These are phyloP conservation scores for Actinomucor elegans DNA, from an alignment of 371 early-diverging fungal genomes.

Conservation along the genomic window DNA sequence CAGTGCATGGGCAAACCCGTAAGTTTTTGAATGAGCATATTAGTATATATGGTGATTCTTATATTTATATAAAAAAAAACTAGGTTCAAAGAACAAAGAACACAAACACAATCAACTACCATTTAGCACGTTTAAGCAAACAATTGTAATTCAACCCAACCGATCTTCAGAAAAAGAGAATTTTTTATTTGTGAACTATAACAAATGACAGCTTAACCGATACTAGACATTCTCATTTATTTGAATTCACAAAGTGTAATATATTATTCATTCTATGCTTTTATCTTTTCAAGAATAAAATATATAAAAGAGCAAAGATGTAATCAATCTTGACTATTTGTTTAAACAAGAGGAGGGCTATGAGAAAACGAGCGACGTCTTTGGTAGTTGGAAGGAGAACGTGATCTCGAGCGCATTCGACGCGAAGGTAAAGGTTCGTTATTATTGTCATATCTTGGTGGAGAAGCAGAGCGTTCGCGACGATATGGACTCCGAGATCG, in stretches of 20 bases:
- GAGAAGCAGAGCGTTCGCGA: slow-evolving; percentile 33
- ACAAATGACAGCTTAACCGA: no score
- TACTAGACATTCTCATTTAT: no score
- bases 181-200: no score
- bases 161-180: no score
- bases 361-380: slow-evolving; percentile 19
- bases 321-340: no score
- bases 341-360: slow-evolving; percentile 11
- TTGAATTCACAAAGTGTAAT: no score
- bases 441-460: slow-evolving; percentile 18
- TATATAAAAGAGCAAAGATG: no score
- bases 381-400: slow-evolving; percentile 5
- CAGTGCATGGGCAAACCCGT: slow-evolving; percentile 65
- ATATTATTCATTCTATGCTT: no score
- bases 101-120: slow-evolving; percentile 65
- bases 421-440: background rate
- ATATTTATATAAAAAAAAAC: no score
- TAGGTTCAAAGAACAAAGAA: slow-evolving; percentile 54
- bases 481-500: slow-evolving; percentile 25
- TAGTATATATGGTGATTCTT: no score
- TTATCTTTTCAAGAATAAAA: no score
- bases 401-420: slow-evolving; percentile 19
- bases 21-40: no score
- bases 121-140: slow-evolving; percentile 67
- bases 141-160: slow-evolving; percentile 53